These are phyloP conservation scores for Yamadazyma conglobata DNA, from an alignment of 1,139 yeast species.

Conservation along the genomic window DNA sequence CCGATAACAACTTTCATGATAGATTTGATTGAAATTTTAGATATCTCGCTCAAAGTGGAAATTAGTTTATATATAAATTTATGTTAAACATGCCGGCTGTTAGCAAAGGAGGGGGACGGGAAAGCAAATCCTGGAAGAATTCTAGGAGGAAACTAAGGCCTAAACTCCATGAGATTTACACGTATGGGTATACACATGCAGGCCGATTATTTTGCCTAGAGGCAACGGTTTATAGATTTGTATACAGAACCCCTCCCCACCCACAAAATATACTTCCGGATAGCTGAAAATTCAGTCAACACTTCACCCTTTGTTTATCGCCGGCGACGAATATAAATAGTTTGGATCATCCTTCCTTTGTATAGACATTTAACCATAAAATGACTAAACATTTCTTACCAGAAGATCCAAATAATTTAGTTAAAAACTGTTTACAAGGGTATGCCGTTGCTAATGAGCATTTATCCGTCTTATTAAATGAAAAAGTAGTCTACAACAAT, in stretches of 20 bases:
- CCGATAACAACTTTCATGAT: constrained; percentile 33
- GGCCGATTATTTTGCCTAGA: not conserved
- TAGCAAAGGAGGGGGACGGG: too few species aligned
- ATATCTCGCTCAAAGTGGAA: too few species aligned
- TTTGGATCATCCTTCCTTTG: not conserved
- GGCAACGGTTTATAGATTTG: too few species aligned
- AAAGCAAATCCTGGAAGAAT: constrained; percentile 3
- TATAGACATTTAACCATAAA: not conserved
- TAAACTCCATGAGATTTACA: constrained; percentile 4
- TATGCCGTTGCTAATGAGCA: constrained; percentile 17
- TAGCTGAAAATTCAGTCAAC: too few species aligned
- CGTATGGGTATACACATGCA: not conserved
- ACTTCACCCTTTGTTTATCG: too few species aligned
- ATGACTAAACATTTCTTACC: constrained; percentile 23
- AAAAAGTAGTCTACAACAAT: constrained; percentile 33
- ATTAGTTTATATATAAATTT: too few species aligned
- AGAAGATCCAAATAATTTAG: constrained; percentile 17
- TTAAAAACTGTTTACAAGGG: constrained; percentile 18
- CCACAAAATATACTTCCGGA: too few species aligned
- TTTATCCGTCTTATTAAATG: constrained; percentile 24
- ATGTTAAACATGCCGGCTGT: too few species aligned
- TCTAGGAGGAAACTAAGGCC: constrained; percentile 4
- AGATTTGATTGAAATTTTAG: too few species aligned
- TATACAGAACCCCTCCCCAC: too few species aligned
- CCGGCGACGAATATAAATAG: constrained; percentile 1